Evolutionary conservation across 2,329 filamentous ascomycete genomes (phyloP).

Genomic region (Xylariaceae sp.): DNA sequence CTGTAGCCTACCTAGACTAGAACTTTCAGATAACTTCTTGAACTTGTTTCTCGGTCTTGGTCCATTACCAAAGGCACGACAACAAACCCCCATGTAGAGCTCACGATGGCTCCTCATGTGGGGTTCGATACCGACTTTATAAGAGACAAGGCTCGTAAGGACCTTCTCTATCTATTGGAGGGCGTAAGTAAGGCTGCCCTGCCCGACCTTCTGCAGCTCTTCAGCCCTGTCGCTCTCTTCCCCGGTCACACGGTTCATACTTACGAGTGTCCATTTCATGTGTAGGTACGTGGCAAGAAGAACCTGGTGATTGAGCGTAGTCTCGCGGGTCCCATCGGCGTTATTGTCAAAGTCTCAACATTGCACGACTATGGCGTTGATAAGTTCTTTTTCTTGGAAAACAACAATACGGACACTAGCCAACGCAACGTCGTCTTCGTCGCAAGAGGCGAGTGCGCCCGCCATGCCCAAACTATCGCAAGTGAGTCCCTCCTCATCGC

Average conservation of each 20-base stretch:
- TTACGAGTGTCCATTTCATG: constrained; percentile 12
- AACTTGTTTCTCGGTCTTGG: neutral
- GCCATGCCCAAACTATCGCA: constrained; percentile 78
- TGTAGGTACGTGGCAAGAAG: constrained; percentile 94
- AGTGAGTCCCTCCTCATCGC: constrained; percentile 52
- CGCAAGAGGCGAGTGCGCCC: constrained; percentile 81
- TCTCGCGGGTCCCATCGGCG: constrained; percentile 81
- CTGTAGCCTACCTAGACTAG: too few relatives aligned
- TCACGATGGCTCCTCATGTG: constrained; percentile 62
- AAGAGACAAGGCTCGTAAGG: constrained; percentile 76
- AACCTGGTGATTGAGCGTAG: constrained; percentile 90
- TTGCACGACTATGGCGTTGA: constrained; percentile 97
- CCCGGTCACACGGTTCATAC: constrained; percentile 13
- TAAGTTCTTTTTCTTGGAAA: constrained; percentile 95
- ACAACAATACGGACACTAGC: constrained; percentile 87
- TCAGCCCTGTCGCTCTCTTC: constrained; percentile 4
- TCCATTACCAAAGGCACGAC: constrained; percentile 8
- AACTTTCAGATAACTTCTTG: too few relatives aligned
- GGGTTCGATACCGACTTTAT: constrained; percentile 72
- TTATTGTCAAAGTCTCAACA: constrained; percentile 91
- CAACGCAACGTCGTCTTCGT: constrained; percentile 95
- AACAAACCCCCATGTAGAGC: constrained; percentile 42
- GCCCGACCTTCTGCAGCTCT: constrained; percentile 4
- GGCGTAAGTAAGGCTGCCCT: constrained; percentile 63
- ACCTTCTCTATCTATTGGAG: constrained; percentile 86